Evolutionary conservation across 2,329 filamentous ascomycete genomes (phyloP).

Genomic region (Aschersonia sp.): DNA sequence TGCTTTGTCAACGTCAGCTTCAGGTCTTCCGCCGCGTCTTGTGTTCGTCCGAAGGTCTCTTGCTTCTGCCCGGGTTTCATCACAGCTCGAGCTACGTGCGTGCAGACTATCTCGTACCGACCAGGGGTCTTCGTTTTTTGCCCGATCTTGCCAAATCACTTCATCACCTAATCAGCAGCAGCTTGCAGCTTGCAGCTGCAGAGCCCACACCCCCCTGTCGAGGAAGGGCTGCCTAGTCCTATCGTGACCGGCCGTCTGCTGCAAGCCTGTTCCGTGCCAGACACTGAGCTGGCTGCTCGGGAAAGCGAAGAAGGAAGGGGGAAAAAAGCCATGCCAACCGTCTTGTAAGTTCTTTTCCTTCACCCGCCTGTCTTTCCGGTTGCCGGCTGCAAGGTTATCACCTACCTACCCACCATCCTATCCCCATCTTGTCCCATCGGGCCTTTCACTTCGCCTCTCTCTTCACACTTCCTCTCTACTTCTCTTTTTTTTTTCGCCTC

Average conservation of each 20-base stretch:
- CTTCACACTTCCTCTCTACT: not conserved
- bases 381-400: constrained; percentile 1
- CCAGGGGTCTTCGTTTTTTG: not conserved
- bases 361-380: not conserved
- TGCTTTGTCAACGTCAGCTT: not conserved
- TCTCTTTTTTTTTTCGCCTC: not conserved
- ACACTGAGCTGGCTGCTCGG: not conserved
- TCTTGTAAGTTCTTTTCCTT: constrained; percentile 2
- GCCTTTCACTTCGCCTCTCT: not conserved
- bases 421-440: not conserved
- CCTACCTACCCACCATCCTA: not conserved
- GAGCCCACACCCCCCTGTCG: constrained; percentile 1
- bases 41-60: not conserved
- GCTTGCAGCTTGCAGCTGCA: not conserved
- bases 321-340: constrained; percentile 7
- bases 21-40: too few species aligned
- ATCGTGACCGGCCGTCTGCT: not conserved
- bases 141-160: not conserved
- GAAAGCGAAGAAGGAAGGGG: constrained; percentile 3
- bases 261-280: not conserved
- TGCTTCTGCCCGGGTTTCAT: not conserved
- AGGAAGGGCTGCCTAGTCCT: not conserved
- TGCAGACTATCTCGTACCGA: not conserved
- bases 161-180: not conserved
- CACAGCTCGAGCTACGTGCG: not conserved